Conservation (phyloP, 306 rosid species). For the Cicer pinnatifidum region DNA sequence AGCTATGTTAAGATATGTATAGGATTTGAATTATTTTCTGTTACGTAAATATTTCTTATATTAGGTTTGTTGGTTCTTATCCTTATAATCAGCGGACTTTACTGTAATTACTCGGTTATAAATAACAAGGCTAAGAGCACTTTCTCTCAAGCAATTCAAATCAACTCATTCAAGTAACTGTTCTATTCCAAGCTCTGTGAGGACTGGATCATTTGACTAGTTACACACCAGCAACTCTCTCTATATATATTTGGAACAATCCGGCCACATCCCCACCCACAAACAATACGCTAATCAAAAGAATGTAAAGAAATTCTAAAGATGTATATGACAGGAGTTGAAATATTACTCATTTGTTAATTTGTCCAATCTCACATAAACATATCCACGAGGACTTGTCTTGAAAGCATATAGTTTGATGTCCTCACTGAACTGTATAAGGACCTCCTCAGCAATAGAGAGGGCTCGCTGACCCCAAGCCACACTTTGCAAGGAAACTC, state of each 20-base stretch:
- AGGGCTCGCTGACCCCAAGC: conserved; percentile 80
- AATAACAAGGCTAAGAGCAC: no score
- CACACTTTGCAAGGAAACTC: conserved; percentile 70
- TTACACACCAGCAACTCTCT: conserved; percentile 1
- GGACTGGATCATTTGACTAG: conserved; percentile 22
- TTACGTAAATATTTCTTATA: no score
- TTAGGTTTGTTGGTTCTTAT: no score
- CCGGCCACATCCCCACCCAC: background rate
- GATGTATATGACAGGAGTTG: conserved; percentile 33
- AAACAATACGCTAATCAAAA: conserved; percentile 13
- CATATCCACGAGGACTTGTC: conserved; percentile 77
- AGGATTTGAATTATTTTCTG: no score
- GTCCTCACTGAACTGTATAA: conserved; percentile 62
- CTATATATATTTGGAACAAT: background rate
- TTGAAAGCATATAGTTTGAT: conserved; percentile 77
- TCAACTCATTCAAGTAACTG: background rate
- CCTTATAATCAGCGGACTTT: no score
- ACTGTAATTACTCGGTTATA: no score
- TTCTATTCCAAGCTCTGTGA: conserved; percentile 22
- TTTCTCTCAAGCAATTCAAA: no score
- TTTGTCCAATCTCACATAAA: conserved; percentile 86
- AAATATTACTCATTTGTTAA: conserved; percentile 65
- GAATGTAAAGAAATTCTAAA: conserved; percentile 3
- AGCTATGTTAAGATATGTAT: no score
- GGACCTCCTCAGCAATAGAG: conserved; percentile 70